phyloP scores from a whole-genome alignment of 371 early-diverging fungal species.

The Quaeritorhiza haematococci region DNA sequence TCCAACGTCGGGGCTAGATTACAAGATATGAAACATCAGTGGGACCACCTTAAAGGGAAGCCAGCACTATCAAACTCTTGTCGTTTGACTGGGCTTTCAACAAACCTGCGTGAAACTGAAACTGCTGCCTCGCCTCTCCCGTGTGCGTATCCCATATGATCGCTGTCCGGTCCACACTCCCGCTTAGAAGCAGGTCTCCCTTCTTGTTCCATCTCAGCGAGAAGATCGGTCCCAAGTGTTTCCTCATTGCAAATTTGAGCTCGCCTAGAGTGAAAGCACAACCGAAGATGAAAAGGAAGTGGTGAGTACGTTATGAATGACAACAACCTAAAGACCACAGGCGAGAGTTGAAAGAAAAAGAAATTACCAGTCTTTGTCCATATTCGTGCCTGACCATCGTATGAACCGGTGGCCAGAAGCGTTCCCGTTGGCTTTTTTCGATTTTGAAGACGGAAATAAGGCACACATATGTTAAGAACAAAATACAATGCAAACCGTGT shows the following conservation, averaged over 20 bases:
- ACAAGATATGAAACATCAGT: conserved; percentile 3
- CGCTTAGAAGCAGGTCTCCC: conserved; percentile 74
- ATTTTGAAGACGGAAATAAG: conserved; percentile 5
- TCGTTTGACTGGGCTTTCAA: neutral
- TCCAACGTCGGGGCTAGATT: conserved; percentile 66
- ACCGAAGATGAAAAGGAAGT: neutral
- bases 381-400: conserved; percentile 82
- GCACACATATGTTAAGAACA: neutral
- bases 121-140: conserved; percentile 73
- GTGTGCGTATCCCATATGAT: conserved; percentile 81
- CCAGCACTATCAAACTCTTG: neutral
- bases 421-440: conserved; percentile 64
- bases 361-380: conserved; percentile 57
- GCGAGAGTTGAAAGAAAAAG: neutral
- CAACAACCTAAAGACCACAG: neutral
- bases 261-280: conserved; percentile 49
- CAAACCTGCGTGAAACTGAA: conserved; percentile 68
- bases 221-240: conserved; percentile 80
- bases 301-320: neutral
- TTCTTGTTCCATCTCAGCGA: conserved; percentile 81
- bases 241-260: conserved; percentile 59
- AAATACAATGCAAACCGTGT: neutral
- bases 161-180: conserved; percentile 75
- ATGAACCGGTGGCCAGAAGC: conserved; percentile 84
- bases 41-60: too few relatives aligned